These are phyloP conservation scores for Pleurotus sapidus DNA, from an alignment of 768 basidiomycete species.

Conservation along the genomic window DNA sequence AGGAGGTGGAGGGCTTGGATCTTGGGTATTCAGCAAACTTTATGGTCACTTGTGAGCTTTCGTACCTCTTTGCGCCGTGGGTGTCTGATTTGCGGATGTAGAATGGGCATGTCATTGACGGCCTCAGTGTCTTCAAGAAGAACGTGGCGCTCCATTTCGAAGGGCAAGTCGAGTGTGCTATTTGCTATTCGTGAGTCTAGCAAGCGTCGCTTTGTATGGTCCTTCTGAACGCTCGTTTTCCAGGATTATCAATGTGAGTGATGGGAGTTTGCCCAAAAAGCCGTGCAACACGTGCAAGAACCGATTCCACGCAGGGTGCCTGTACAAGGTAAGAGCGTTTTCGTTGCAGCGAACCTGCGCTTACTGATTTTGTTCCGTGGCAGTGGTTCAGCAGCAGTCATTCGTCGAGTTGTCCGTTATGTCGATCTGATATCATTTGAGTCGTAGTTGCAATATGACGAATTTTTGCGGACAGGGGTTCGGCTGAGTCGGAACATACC, in stretches of 20 bases:
- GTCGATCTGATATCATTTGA: slow-evolving; percentile 78
- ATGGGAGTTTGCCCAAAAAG: slow-evolving; percentile 44
- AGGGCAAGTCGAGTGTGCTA: slow-evolving; percentile 94
- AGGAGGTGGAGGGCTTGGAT: slow-evolving; percentile 93
- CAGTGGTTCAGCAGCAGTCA: slow-evolving; percentile 92
- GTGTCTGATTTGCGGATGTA: slow-evolving; percentile 24
- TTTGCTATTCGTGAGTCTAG: slow-evolving; percentile 81
- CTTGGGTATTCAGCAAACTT: slow-evolving; percentile 85
- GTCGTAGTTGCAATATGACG: too few species aligned
- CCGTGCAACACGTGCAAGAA: slow-evolving; percentile 95
- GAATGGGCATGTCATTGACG: slow-evolving; percentile 91
- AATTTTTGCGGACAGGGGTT: too few species aligned
- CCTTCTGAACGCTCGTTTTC: neutral
- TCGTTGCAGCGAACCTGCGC: too few species aligned
- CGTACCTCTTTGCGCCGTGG: too few species aligned
- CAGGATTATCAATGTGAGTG: slow-evolving; percentile 78
- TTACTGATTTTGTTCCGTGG: slow-evolving; percentile 7
- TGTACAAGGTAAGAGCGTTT: slow-evolving; percentile 68
- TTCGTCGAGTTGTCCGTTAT: slow-evolving; percentile 88
- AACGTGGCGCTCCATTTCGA: slow-evolving; percentile 93
- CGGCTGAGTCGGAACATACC: too few species aligned
- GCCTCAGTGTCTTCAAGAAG: slow-evolving; percentile 86
- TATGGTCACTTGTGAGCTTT: slow-evolving; percentile 65
- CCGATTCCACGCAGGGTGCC: slow-evolving; percentile 86
- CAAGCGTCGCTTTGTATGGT: neutral